These are phyloP conservation scores for Saccharomycopsis amapae DNA, from an alignment of 805 yeast species.

Conservation along the genomic window DNA sequence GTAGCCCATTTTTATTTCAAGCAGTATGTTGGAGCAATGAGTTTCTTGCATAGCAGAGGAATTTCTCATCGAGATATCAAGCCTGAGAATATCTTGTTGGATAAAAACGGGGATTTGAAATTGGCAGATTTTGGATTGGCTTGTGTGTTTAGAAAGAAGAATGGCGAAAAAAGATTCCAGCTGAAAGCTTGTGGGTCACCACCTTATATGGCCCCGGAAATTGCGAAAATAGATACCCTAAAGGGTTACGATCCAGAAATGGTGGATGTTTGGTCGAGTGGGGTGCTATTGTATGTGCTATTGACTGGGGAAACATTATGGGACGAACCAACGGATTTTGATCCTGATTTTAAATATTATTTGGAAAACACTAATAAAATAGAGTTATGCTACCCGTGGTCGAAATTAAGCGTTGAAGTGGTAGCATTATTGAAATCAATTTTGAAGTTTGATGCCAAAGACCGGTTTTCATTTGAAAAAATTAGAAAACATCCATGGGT, in stretches of 20 bases:
- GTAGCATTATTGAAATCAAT: conserved; percentile 47
- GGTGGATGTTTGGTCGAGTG: conserved; percentile 67
- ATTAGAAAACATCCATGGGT: conserved; percentile 53
- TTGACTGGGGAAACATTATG: conserved; percentile 65
- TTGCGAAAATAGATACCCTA: conserved; percentile 36
- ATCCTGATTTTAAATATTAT: conserved; percentile 39
- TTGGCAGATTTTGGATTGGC: conserved; percentile 78
- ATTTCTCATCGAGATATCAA: conserved; percentile 64
- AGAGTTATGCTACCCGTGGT: conserved; percentile 44
- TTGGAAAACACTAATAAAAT: conserved; percentile 38
- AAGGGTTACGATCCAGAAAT: conserved; percentile 49
- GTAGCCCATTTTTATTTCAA: conserved; percentile 63
- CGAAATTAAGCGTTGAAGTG: conserved; percentile 39
- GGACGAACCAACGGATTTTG: conserved; percentile 54
- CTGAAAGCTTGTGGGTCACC: conserved; percentile 62
- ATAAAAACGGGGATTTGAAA: conserved; percentile 56
- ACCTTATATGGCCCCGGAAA: conserved; percentile 77
- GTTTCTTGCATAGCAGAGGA: conserved; percentile 53
- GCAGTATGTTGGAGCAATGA: conserved; percentile 56
- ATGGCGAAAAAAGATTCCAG: conserved; percentile 41
- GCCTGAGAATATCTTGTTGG: conserved; percentile 63
- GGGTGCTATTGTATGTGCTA: conserved; percentile 54
- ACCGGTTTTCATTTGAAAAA: conserved; percentile 36
- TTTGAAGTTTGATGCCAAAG: conserved; percentile 41
- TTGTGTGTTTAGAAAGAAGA: conserved; percentile 44